A percentile compares a stretch with the other conserved stretches of the same genome.
phyloP scores from a whole-genome alignment of 2,329 filamentous ascomycete species.

The Conoideocrella luteorostrata region DNA sequence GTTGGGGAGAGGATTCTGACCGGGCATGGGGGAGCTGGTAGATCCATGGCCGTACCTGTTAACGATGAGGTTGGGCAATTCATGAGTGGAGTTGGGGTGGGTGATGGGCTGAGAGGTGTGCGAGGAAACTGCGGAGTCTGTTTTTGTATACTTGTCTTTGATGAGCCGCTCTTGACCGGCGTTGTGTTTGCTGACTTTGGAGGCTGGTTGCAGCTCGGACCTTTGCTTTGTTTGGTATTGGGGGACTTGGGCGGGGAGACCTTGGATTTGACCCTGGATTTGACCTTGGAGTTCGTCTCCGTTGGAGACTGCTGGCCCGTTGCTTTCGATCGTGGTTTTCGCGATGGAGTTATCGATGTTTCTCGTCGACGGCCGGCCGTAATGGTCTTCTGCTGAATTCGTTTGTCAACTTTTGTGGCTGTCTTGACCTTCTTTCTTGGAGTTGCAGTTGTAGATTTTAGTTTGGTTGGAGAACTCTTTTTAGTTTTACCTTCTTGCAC shows the following conservation, averaged over 20 bases:
- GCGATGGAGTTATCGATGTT: neutral
- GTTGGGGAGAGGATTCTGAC: neutral
- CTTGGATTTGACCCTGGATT: neutral
- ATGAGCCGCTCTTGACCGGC: neutral
- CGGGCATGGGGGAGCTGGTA: too few species aligned
- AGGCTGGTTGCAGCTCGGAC: neutral
- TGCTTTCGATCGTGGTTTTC: neutral
- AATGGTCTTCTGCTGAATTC: constrained; percentile 9
- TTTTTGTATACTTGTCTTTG: neutral
- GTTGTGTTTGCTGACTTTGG: neutral
- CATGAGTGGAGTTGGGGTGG: too few species aligned
- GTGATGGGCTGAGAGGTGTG: neutral
- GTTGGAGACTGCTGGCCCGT: neutral
- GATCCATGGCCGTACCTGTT: too few species aligned
- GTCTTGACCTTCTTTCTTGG: constrained; percentile 18
- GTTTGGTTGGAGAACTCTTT: constrained; percentile 18
- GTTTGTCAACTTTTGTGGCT: constrained; percentile 26
- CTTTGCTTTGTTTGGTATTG: neutral
- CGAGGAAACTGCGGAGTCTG: neutral
- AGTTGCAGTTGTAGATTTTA: constrained; percentile 17
- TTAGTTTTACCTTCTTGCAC: constrained; percentile 29
- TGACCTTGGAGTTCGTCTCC: constrained; percentile 3
- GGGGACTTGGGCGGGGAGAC: neutral
- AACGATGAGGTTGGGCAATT: neutral
- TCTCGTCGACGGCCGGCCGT: neutral